phyloP scores from a whole-genome alignment of 2,329 filamentous ascomycete species.

The Diplodia corticola region DNA sequence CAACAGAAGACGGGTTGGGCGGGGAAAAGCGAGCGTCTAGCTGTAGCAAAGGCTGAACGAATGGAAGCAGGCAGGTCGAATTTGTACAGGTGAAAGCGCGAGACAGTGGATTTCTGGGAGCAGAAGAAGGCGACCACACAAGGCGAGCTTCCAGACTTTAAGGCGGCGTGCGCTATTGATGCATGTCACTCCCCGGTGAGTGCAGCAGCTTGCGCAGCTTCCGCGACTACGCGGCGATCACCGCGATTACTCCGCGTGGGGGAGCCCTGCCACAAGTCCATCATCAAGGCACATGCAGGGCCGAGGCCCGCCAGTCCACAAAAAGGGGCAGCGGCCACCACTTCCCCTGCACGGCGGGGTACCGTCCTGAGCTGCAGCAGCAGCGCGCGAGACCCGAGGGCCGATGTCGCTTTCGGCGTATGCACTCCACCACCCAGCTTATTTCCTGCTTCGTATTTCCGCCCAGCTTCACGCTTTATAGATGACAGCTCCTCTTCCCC shows the following conservation, averaged over 20 bases:
- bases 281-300: not conserved
- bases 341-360: slow-evolving; percentile 6
- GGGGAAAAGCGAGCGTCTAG: slow-evolving; percentile 10
- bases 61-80: not conserved
- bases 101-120: not conserved
- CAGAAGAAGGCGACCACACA: not conserved
- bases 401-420: slow-evolving; percentile 1
- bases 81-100: not conserved
- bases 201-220: slow-evolving; percentile 11
- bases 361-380: not conserved
- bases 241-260: slow-evolving; percentile 13
- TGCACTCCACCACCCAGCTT: slow-evolving; percentile 2
- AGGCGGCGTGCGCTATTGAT: slow-evolving; percentile 17
- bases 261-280: not conserved
- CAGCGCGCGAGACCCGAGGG: slow-evolving; percentile 7
- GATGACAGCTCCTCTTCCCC: not conserved
- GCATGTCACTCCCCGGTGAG: not conserved
- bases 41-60: slow-evolving; percentile 3
- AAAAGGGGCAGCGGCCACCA: slow-evolving; percentile 14
- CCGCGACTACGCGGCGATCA: slow-evolving; percentile 17
- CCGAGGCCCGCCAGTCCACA: not conserved
- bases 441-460: slow-evolving; percentile 8
- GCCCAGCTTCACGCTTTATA: not conserved
- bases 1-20: not conserved
- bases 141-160: slow-evolving; percentile 1